Conservation (phyloP, 495 filamentous ascomycete genomes). For the Podospora anserina region DNA sequence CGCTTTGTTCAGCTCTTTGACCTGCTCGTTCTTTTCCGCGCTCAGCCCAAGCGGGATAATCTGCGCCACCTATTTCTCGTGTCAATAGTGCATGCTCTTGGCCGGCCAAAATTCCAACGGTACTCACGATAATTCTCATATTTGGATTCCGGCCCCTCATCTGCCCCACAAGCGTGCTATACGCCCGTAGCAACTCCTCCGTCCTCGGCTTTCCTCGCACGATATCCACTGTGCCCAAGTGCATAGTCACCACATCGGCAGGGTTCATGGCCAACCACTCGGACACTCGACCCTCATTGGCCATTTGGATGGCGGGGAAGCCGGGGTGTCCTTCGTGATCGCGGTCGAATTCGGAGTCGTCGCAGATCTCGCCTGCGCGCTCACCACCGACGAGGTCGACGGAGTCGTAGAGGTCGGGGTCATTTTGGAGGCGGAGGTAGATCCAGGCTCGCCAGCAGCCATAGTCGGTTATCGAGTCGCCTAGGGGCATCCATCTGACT, state of each 20-base stretch:
- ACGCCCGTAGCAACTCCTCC: constrained; percentile 45
- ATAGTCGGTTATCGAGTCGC: constrained; percentile 52
- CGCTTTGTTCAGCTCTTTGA: constrained; percentile 46
- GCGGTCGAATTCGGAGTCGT: constrained; percentile 41
- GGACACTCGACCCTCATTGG: constrained; percentile 45
- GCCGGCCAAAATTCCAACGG: background rate
- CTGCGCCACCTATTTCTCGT: constrained; percentile 43
- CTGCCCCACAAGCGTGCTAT: constrained; percentile 42
- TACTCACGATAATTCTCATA: constrained; percentile 52
- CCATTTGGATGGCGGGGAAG: constrained; percentile 51
- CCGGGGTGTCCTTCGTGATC: constrained; percentile 55
- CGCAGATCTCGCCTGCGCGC: constrained; percentile 43
- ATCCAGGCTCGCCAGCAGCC: constrained; percentile 48
- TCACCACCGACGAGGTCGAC: constrained; percentile 46
- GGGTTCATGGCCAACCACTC: constrained; percentile 49
- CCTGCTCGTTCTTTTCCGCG: constrained; percentile 34
- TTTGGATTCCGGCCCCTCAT: constrained; percentile 48
- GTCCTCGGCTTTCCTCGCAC: constrained; percentile 43
- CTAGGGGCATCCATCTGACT: constrained; percentile 48
- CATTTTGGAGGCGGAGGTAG: constrained; percentile 43
- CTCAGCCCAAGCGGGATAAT: constrained; percentile 48
- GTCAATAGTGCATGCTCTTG: background rate
- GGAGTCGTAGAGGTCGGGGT: constrained; percentile 40
- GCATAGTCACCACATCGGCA: constrained; percentile 51
- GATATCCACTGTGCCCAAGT: constrained; percentile 54